Evolutionary conservation across 2,329 filamentous ascomycete species (phyloP).

Genomic region (Colletotrichum gigasporum): DNA sequence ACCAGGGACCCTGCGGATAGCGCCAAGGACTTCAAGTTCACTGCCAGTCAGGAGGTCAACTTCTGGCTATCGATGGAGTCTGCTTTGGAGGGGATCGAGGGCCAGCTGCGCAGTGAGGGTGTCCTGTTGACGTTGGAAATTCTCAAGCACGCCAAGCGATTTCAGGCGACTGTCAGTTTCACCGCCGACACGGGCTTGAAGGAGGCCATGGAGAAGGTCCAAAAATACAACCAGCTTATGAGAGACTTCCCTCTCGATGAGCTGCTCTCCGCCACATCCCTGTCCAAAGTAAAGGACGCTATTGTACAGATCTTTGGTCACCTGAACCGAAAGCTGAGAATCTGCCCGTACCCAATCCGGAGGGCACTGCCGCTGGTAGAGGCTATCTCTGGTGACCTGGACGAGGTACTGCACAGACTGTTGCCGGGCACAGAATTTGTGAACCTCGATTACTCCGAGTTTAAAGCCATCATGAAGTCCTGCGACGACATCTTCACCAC

Average conservation of each 20-base stretch:
- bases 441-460: conserved; percentile 91
- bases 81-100: conserved; percentile 89
- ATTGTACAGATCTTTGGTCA: conserved; percentile 91
- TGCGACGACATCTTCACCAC: conserved; percentile 87
- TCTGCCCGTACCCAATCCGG: conserved; percentile 93
- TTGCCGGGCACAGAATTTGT: conserved; percentile 89
- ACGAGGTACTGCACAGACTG: conserved; percentile 84
- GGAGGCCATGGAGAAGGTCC: conserved; percentile 94
- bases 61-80: conserved; percentile 99
- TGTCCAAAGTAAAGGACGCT: conserved; percentile 89
- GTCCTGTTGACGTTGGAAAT: conserved; percentile 93
- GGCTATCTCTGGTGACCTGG: conserved; percentile 93
- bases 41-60: conserved; percentile 96
- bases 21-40: conserved; percentile 62
- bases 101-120: conserved; percentile 86
- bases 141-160: conserved; percentile 95
- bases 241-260: conserved; percentile 97
- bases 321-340: conserved; percentile 96
- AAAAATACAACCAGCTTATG: conserved; percentile 99
- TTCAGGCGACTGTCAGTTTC: conserved; percentile 97
- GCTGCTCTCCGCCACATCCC: conserved; percentile 87
- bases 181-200: conserved; percentile 94
- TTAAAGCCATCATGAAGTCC: conserved; percentile 83
- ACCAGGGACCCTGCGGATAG: conserved; percentile 79
- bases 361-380: conserved; percentile 94